These are phyloP conservation scores for Mesotaenium endlicherianum DNA, from an alignment of 139 green algal genomes.

Conservation along the genomic window DNA sequence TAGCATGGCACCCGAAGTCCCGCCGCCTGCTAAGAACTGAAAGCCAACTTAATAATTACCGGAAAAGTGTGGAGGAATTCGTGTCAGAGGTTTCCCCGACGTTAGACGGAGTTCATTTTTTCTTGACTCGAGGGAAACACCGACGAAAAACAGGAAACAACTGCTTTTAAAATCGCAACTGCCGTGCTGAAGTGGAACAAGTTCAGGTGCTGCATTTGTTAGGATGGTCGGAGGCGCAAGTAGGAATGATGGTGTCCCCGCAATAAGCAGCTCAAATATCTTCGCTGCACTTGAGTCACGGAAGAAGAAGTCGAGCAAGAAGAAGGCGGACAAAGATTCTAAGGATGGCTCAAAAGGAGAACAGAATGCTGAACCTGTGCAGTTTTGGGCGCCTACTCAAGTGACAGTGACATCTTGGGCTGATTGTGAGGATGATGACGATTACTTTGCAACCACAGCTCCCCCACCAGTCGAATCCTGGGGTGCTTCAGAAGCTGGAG, in stretches of 20 bases:
- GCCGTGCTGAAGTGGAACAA: too few relatives aligned
- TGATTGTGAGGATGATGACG: slow-evolving; percentile 36
- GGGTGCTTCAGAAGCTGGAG: neutral
- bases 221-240: slow-evolving; percentile 37
- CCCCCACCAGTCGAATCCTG: neutral
- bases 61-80: too few relatives aligned
- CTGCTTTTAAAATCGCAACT: too few relatives aligned
- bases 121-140: too few relatives aligned
- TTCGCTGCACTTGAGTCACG: slow-evolving; percentile 34
- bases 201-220: too few relatives aligned
- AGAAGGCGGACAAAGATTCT: slow-evolving; percentile 1
- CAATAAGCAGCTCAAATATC: slow-evolving; percentile 42
- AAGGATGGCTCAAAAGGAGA: neutral
- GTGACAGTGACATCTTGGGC: slow-evolving; percentile 34
- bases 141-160: too few relatives aligned
- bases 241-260: slow-evolving; percentile 23
- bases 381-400: slow-evolving; percentile 8
- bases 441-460: slow-evolving; percentile 29
- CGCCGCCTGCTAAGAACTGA: too few relatives aligned
- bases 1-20: too few relatives aligned
- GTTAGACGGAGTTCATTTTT: too few relatives aligned
- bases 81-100: too few relatives aligned
- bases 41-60: too few relatives aligned
- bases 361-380: neutral
- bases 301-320: slow-evolving; percentile 12